phyloP scores from a whole-genome alignment of 495 filamentous ascomycete species.

The Lasiosphaeria ovina region DNA sequence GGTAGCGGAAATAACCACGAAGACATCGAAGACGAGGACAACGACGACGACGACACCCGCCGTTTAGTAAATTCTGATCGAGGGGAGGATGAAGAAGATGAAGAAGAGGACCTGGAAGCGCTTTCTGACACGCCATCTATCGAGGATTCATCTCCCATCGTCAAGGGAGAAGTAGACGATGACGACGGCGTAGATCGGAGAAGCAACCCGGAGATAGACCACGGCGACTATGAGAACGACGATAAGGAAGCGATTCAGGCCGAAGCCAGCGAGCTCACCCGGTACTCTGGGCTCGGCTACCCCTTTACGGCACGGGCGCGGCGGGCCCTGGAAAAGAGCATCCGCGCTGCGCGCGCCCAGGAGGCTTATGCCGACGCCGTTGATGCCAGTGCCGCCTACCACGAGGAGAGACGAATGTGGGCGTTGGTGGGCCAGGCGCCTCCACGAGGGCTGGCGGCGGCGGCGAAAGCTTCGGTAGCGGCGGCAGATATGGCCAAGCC shows the following conservation, averaged over 20 bases:
- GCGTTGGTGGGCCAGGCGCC: constrained; percentile 42
- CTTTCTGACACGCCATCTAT: constrained; percentile 2
- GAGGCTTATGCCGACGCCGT: constrained; percentile 54
- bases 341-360: constrained; percentile 34
- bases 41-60: constrained; percentile 9
- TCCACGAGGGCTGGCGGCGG: constrained; percentile 61
- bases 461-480: constrained; percentile 5
- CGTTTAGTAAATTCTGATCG: constrained; percentile 1
- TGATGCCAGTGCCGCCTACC: constrained; percentile 49
- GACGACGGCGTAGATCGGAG: background rate
- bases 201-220: background rate
- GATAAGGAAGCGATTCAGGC: constrained; percentile 19
- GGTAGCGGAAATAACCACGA: constrained; percentile 14
- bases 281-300: constrained; percentile 26
- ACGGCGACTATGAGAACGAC: constrained; percentile 21
- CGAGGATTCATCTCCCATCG: background rate
- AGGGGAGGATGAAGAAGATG: constrained; percentile 26
- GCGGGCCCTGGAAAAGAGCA: constrained; percentile 24
- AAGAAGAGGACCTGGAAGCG: background rate
- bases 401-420: constrained; percentile 60
- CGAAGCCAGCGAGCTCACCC: constrained; percentile 29
- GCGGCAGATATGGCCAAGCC: background rate
- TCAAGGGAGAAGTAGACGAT: constrained; percentile 1
- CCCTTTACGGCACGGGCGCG: constrained; percentile 14
- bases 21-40: constrained; percentile 23